phyloP scores from a whole-genome alignment of 2,329 filamentous ascomycete genomes.

The Gnomoniopsis smithogilvyi region DNA sequence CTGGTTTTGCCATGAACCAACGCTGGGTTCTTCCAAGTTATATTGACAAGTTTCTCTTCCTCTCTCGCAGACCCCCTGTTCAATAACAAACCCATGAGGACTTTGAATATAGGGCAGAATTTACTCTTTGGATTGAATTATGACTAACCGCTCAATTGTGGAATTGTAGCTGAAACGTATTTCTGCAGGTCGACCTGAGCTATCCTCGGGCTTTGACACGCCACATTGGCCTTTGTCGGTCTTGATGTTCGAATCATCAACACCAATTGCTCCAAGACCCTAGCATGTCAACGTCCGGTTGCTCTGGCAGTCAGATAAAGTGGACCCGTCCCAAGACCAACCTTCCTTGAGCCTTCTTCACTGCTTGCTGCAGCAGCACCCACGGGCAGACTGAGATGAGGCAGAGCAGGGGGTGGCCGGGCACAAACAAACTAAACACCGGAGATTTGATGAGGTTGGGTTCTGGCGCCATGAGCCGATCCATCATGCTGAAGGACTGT shows the following conservation, averaged over 20 bases:
- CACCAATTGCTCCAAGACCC: background rate
- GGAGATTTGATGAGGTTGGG: too few relatives aligned
- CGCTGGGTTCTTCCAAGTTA: too few relatives aligned
- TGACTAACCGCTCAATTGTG: too few relatives aligned
- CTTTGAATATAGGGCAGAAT: too few relatives aligned
- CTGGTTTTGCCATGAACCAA: too few relatives aligned
- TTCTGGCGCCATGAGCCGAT: too few relatives aligned
- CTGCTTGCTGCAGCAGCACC: background rate
- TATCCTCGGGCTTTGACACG: too few relatives aligned
- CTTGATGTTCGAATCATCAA: background rate
- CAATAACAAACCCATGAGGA: too few relatives aligned
- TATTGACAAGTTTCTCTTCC: too few relatives aligned
- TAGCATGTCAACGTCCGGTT: constrained; percentile 7
- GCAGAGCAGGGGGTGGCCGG: background rate
- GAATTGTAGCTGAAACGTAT: background rate
- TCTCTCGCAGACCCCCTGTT: too few relatives aligned
- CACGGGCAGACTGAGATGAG: background rate
- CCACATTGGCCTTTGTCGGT: background rate
- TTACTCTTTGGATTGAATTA: too few relatives aligned
- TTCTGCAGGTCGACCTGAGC: background rate
- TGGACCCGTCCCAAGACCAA: constrained; percentile 15
- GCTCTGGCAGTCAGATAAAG: constrained; percentile 12
- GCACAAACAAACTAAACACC: background rate
- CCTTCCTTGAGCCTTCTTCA: too few relatives aligned
- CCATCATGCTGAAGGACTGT: constrained; percentile 8